A percentile compares a stretch with the other conserved stretches of the same genome.
These are phyloP conservation scores for Yarrowia galli DNA, from an alignment of 1,139 yeast species.

Conservation along the genomic window DNA sequence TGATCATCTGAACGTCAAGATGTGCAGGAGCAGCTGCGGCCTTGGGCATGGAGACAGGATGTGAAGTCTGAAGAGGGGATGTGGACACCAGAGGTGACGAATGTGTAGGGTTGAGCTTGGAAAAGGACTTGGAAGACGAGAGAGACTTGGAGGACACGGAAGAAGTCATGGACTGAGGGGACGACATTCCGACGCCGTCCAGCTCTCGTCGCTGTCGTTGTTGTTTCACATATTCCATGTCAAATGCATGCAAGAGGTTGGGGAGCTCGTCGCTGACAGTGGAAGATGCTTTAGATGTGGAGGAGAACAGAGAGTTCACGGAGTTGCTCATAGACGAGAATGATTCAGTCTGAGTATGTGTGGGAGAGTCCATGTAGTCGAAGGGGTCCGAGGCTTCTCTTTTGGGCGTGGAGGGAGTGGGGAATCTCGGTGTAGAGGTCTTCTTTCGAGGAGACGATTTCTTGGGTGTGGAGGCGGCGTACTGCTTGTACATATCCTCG, in stretches of 20 bases:
- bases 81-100: conserved; percentile 20
- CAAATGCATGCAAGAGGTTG: conserved; percentile 38
- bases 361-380: conserved; percentile 28
- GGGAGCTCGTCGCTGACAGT: conserved; percentile 38
- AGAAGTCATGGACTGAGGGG: conserved; percentile 32
- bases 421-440: conserved; percentile 1
- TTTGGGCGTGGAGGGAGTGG: conserved; percentile 14
- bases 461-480: conserved; percentile 26
- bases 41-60: conserved; percentile 36
- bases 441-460: conserved; percentile 19
- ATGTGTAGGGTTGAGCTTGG: conserved; percentile 31
- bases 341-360: conserved; percentile 27
- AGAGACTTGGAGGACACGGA: conserved; percentile 35
- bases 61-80: conserved; percentile 26
- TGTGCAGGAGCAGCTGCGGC: conserved; percentile 38
- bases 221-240: conserved; percentile 35
- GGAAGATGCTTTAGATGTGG: conserved; percentile 34
- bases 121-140: conserved; percentile 27
- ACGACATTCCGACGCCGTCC: conserved; percentile 27
- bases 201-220: conserved; percentile 33
- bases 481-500: conserved; percentile 47
- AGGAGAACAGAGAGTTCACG: conserved; percentile 34
- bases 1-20: conserved; percentile 47
- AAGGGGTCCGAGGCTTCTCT: conserved; percentile 25
- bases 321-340: conserved; percentile 38